phyloP scores from a whole-genome alignment of 2,329 filamentous ascomycete genomes.

The Trichoderma sp. region DNA sequence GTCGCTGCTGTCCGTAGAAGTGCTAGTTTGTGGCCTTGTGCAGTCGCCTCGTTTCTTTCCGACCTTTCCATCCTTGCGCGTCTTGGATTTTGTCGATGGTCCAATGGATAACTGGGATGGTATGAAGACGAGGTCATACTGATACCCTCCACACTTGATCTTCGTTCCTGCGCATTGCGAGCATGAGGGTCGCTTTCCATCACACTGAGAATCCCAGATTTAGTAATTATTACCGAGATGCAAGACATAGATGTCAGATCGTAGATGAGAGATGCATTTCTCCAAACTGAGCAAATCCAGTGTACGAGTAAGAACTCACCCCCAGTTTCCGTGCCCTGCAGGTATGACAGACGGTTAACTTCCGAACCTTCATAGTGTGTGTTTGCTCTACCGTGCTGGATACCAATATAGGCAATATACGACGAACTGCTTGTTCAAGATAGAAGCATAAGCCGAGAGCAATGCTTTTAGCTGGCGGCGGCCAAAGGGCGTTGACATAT shows the following conservation, averaged over 20 bases:
- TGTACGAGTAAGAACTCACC: slow-evolving; percentile 22
- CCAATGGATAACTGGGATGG: neutral
- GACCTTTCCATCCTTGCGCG: neutral
- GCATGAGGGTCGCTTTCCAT: slow-evolving; percentile 28
- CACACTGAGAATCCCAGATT: slow-evolving; percentile 24
- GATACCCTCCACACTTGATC: slow-evolving; percentile 28
- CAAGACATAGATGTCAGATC: neutral
- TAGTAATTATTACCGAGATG: neutral
- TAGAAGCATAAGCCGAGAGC: slow-evolving; percentile 16
- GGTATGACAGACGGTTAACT: slow-evolving; percentile 27
- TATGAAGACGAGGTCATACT: slow-evolving; percentile 29
- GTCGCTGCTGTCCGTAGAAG: neutral
- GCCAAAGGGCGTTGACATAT: slow-evolving; percentile 16
- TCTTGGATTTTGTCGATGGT: neutral
- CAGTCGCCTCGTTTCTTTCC: neutral
- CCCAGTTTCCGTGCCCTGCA: slow-evolving; percentile 29
- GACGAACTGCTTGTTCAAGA: neutral
- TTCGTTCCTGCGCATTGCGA: slow-evolving; percentile 26
- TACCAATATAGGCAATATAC: slow-evolving; percentile 8
- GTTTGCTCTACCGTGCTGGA: neutral
- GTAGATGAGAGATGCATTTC: neutral
- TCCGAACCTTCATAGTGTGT: slow-evolving; percentile 26
- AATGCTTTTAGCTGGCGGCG: slow-evolving; percentile 14
- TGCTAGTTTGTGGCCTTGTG: neutral
- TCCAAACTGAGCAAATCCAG: neutral